Evolutionary conservation across 2,329 filamentous ascomycete species (phyloP), one percentile per base, ranked within the genome.

Genomic region (Pseudogymnoascus sp.): DNA sequence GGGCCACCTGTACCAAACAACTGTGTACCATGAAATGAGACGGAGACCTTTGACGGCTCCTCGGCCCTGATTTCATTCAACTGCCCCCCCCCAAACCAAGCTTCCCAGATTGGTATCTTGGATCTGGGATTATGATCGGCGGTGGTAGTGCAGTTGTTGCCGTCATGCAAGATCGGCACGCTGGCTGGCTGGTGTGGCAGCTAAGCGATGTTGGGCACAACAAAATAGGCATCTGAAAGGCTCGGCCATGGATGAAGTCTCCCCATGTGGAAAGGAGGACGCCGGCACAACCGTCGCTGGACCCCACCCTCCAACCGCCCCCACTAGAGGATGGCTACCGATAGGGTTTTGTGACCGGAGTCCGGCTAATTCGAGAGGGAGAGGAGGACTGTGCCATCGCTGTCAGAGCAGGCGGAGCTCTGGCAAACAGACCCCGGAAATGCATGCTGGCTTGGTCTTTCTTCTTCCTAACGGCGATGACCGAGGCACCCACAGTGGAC

Each of bases 61-160:
- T 57, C 47, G 47, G 47, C 47, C 47, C 47, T 57, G 47, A 34
- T 26, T 18, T 31, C 14, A 16, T 10, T 18, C 14, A 54, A 54
- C 14, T 45, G 18, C 42, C 18, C 47, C 8, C 42, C 18, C 47
- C 8, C 14, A 29, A 57, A 57, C 29, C 26, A 57, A 57, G 47
- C 47, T 57, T 57, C 47, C 23, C 5, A 57, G 26, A 57, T 34
- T 57, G 11, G 47, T 57, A 57, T 57, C 47, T 34, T 16, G 47
- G 29, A 18, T 31, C 47, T 34, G 47, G 47, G 47, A 57, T 57
- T 57, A 57, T 57, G 47, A 57, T 57, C 47, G 47, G n/a, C 47
- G 47, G 47, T 57, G 47, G 47, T 34, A 57, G 47, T n/a, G 26
- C 26, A 31, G n/a, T 57, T 18, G 47, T 57, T 57, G 34, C 47